Evolutionary conservation across 164 flowering plant species (phyloP).

Genomic region (Chimonanthus salicifolius): DNA sequence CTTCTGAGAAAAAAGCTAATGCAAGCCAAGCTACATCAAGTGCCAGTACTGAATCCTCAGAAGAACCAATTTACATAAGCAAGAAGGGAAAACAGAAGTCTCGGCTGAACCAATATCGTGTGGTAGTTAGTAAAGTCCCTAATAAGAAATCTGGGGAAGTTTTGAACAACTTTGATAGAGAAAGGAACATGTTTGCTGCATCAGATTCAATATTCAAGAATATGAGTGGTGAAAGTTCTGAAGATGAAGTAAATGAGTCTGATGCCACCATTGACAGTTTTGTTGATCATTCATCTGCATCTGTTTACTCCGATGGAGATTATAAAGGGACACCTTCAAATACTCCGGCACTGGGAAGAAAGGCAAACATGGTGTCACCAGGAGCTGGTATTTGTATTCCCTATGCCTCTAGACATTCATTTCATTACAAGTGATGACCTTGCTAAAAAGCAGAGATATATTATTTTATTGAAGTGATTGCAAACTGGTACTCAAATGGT

Average conservation of each 20-base stretch:
- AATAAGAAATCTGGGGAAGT: constrained; percentile 21
- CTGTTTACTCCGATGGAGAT: constrained; percentile 42
- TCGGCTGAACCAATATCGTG: constrained; percentile 1
- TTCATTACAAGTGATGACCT: neutral
- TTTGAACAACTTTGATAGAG: constrained; percentile 18
- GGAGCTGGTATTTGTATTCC: constrained; percentile 28
- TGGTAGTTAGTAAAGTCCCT: constrained; percentile 15
- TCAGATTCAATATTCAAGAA: constrained; percentile 37
- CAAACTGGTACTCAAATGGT: no score
- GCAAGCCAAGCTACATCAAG: constrained; percentile 12
- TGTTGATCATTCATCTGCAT: constrained; percentile 39
- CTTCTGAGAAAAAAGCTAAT: constrained; percentile 6
- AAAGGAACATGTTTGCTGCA: constrained; percentile 33
- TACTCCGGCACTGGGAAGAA: neutral
- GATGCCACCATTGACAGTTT: constrained; percentile 45
- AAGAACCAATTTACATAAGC: constrained; percentile 4
- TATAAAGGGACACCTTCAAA: constrained; percentile 8
- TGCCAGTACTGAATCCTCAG: constrained; percentile 25
- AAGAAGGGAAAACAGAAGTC: constrained; percentile 11
- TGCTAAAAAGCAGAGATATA: no score
- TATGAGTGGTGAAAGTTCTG: constrained; percentile 38
- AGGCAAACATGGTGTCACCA: constrained; percentile 18
- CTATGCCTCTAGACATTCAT: neutral
- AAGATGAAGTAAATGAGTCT: constrained; percentile 33
- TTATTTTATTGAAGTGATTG: no score